Evolutionary conservation across 352 stramenopile species (phyloP).

Genomic region (Globisporangium rhizosaccharum): DNA sequence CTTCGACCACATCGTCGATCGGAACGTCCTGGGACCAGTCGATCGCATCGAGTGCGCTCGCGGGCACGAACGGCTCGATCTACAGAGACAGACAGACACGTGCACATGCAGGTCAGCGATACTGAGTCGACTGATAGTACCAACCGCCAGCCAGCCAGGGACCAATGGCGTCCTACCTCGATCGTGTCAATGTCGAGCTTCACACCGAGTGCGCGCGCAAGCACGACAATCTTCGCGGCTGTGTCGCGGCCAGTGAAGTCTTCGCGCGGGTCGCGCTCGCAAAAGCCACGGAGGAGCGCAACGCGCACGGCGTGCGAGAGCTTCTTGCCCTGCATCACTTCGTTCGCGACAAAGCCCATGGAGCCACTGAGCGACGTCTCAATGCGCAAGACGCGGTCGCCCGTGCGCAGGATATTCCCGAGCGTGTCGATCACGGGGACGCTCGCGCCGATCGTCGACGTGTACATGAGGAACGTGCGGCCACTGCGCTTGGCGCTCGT

Average conservation of each 20-base stretch:
- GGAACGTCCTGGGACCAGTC: conserved; percentile 38
- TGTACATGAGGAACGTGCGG: conserved; percentile 77
- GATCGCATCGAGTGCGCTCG: conserved; percentile 35
- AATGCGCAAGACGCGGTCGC: conserved; percentile 56
- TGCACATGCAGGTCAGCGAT: background rate
- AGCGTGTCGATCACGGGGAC: conserved; percentile 72
- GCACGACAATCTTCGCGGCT: conserved; percentile 62
- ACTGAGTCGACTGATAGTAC: background rate
- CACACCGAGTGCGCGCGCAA: conserved; percentile 57
- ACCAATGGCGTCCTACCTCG: conserved; percentile 9
- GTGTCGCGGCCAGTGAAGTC: conserved; percentile 64
- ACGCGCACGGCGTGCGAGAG: conserved; percentile 49
- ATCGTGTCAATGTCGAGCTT: conserved; percentile 42
- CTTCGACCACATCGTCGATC: conserved; percentile 40
- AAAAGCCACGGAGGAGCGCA: conserved; percentile 52
- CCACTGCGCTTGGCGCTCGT: conserved; percentile 25
- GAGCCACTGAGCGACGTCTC: conserved; percentile 60
- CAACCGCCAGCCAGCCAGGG: background rate
- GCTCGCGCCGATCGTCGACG: conserved; percentile 66
- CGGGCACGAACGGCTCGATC: conserved; percentile 47
- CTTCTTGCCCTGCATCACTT: conserved; percentile 64
- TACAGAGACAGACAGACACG: background rate
- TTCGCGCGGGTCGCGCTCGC: conserved; percentile 62
- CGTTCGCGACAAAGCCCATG: conserved; percentile 69
- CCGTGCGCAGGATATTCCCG: conserved; percentile 66